These are phyloP conservation scores for Hortaea sp. DNA, from an alignment of 2,329 filamentous ascomycete genomes.

Conservation along the genomic window DNA sequence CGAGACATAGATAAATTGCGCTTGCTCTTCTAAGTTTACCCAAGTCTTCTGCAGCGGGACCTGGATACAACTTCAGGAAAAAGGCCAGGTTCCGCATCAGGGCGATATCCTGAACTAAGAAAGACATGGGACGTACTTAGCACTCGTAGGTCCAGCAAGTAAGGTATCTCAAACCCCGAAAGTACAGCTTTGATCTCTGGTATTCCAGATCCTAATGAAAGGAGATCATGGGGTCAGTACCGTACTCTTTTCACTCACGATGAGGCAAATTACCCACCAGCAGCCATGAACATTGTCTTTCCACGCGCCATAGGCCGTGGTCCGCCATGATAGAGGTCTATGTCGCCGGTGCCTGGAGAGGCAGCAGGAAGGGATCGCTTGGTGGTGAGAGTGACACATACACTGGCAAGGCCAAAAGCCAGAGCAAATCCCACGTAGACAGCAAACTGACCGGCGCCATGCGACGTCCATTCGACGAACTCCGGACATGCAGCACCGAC, in stretches of 20 bases:
- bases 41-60: background rate
- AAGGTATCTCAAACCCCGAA: conserved; percentile 50
- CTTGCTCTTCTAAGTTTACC: too few relatives aligned
- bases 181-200: conserved; percentile 54
- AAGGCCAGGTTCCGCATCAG: too few relatives aligned
- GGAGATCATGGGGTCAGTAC: too few relatives aligned
- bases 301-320: conserved; percentile 21
- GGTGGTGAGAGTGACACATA: conserved; percentile 40
- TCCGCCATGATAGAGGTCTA: conserved; percentile 12
- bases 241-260: too few relatives aligned
- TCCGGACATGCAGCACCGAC: conserved; percentile 25
- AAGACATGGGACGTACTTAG: conserved; percentile 17
- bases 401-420: conserved; percentile 41
- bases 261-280: conserved; percentile 26
- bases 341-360: conserved; percentile 24
- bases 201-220: conserved; percentile 35
- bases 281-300: conserved; percentile 50
- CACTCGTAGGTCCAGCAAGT: conserved; percentile 46
- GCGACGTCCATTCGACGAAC: conserved; percentile 22
- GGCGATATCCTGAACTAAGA: too few relatives aligned
- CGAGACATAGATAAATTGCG: too few relatives aligned
- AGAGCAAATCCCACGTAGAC: conserved; percentile 42
- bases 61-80: background rate
- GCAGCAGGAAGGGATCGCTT: conserved; percentile 39
- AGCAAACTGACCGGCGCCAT: conserved; percentile 30